Evolutionary conservation across 192 early-diverging fungal species (phyloP).

Genomic region (Chytriomyces confervae): DNA sequence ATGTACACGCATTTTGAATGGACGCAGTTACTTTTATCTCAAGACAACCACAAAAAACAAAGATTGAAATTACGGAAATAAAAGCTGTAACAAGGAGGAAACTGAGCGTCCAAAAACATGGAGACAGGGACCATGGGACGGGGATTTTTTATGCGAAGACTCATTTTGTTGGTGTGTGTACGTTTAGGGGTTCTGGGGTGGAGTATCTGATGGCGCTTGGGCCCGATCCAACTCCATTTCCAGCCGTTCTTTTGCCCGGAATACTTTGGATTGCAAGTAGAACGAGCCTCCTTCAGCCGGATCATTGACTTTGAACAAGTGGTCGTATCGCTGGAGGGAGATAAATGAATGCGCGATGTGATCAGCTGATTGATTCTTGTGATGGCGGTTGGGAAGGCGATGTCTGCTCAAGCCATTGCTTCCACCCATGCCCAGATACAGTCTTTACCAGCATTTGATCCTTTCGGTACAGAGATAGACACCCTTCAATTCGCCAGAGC

Average conservation of each 20-base stretch:
- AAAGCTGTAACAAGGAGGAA: not conserved
- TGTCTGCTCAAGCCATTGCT: no score
- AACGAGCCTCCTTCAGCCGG: slow-evolving; percentile 85
- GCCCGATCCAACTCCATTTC: slow-evolving; percentile 79
- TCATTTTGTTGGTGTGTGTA: not conserved
- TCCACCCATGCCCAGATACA: no score
- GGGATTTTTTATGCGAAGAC: no score
- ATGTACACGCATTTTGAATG: no score
- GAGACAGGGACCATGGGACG: no score
- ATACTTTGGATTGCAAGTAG: slow-evolving; percentile 93
- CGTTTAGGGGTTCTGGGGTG: not conserved
- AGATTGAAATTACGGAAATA: not conserved
- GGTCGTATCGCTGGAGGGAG: slow-evolving; percentile 74
- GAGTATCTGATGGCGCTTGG: slow-evolving; percentile 7
- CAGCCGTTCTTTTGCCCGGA: slow-evolving; percentile 91
- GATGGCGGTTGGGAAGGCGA: no score
- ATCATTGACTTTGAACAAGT: slow-evolving; percentile 88
- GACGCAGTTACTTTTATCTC: no score
- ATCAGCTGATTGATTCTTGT: no score
- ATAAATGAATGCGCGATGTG: not conserved
- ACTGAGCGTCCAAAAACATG: not conserved
- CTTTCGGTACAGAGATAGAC: no score
- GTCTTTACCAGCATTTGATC: no score
- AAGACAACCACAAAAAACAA: not conserved
- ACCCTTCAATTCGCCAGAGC: no score